phyloP scores from a whole-genome alignment of 73 alveolate species.

The Stentor roeselii region DNA sequence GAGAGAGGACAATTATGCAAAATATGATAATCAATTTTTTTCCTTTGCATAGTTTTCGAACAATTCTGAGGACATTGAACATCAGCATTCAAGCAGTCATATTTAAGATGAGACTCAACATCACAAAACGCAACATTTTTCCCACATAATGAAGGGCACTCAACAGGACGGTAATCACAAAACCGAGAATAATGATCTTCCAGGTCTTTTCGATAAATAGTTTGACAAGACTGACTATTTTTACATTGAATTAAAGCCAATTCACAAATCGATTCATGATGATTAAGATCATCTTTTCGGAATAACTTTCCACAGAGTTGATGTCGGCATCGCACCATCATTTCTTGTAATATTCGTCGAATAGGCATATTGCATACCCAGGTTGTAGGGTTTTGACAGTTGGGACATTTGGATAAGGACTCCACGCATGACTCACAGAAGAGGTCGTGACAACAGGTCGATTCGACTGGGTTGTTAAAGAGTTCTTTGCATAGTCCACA shows the following conservation, averaged over 20 bases:
- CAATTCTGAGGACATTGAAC: constrained; percentile 64
- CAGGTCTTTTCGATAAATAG: constrained; percentile 41
- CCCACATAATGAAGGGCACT: constrained; percentile 45
- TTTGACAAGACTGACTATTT: constrained; percentile 46
- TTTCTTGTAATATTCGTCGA: constrained; percentile 55
- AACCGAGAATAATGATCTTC: constrained; percentile 36
- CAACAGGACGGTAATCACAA: constrained; percentile 55
- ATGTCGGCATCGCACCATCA: constrained; percentile 47
- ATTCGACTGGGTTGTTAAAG: constrained; percentile 65
- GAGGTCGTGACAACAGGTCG: constrained; percentile 68
- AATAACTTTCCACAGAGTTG: constrained; percentile 39
- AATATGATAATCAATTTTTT: constrained; percentile 64
- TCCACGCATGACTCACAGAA: constrained; percentile 61
- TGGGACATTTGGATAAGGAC: constrained; percentile 46
- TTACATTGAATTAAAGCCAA: constrained; percentile 46
- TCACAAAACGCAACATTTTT: constrained; percentile 44
- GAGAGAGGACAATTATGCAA: constrained; percentile 61
- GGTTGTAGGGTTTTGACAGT: constrained; percentile 41
- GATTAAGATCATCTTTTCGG: constrained; percentile 50
- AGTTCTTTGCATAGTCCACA: no score
- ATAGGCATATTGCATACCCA: constrained; percentile 62
- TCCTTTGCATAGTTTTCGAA: constrained; percentile 65
- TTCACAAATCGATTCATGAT: constrained; percentile 41
- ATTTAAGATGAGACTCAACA: constrained; percentile 46
- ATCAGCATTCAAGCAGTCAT: constrained; percentile 59